Conservation (phyloP, 129 eudicot species). For the Pseudognaphalium luteoalbum region DNA sequence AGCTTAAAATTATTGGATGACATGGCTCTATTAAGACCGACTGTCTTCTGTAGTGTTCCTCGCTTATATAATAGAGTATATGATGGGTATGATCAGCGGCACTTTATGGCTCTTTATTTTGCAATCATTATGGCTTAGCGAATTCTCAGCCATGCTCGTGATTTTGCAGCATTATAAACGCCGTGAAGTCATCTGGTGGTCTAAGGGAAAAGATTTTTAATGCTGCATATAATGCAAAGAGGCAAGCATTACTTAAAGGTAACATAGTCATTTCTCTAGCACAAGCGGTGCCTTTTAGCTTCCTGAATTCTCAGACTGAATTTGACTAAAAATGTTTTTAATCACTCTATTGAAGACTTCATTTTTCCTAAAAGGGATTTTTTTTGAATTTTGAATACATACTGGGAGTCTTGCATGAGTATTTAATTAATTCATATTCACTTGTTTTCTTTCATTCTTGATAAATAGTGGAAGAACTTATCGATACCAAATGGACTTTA, state of each 20-base stretch:
- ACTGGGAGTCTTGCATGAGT: background rate
- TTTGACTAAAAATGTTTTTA: background rate
- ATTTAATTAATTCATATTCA: background rate
- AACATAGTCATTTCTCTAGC: slow-evolving; percentile 7
- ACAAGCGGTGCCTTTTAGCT: background rate
- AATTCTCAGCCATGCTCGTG: slow-evolving; percentile 21
- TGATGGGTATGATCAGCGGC: slow-evolving; percentile 54
- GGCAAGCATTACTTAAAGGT: slow-evolving; percentile 76
- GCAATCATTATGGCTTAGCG: slow-evolving; percentile 1
- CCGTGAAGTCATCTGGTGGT: slow-evolving; percentile 72
- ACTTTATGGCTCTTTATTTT: background rate
- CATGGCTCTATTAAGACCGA: slow-evolving; percentile 68
- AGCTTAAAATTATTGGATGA: slow-evolving; percentile 79
- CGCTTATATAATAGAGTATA: slow-evolving; percentile 71
- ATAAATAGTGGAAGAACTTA: background rate
- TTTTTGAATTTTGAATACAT: background rate
- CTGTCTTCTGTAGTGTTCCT: slow-evolving; percentile 88
- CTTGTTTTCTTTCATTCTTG: background rate
- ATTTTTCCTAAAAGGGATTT: background rate
- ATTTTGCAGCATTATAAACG: slow-evolving; percentile 60
- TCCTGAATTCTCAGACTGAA: background rate
- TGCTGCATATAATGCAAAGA: slow-evolving; percentile 79
- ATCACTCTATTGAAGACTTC: background rate
- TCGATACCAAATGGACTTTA: background rate
- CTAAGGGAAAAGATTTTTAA: slow-evolving; percentile 63